Percentiles rank a stretch among this genome's conserved stretches.
Conservation (phyloP, 495 filamentous ascomycete genomes). For the Recurvomyces mirabilis region DNA sequence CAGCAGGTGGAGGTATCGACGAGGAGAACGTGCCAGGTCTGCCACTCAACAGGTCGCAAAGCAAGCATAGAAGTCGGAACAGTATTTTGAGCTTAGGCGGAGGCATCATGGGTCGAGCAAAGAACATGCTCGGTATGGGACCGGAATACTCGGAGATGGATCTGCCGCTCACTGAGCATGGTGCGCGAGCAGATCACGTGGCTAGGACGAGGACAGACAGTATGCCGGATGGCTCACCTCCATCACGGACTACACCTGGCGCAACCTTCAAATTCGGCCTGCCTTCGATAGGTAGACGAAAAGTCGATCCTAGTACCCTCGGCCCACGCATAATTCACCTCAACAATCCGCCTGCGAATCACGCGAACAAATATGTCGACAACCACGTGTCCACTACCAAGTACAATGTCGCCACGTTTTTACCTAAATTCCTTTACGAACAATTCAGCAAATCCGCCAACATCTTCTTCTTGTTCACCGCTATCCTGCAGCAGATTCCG, state of each 20-base stretch:
- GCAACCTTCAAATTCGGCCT: slow-evolving; percentile 76
- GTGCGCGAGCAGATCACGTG: slow-evolving; percentile 41
- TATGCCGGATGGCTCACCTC: slow-evolving; percentile 33
- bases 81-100: slow-evolving; percentile 80
- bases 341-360: slow-evolving; percentile 94
- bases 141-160: slow-evolving; percentile 97
- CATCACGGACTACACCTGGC: slow-evolving; percentile 13
- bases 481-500: slow-evolving; percentile 89
- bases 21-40: slow-evolving; percentile 38
- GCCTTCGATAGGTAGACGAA: slow-evolving; percentile 56
- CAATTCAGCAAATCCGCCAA: slow-evolving; percentile 99
- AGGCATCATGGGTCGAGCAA: slow-evolving; percentile 72
- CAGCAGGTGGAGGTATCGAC: slow-evolving; percentile 49
- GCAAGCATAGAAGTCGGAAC: slow-evolving; percentile 62
- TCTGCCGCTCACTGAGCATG: slow-evolving; percentile 76
- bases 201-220: slow-evolving; percentile 30
- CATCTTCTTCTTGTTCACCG: slow-evolving; percentile 98
- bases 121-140: slow-evolving; percentile 83
- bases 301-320: slow-evolving; percentile 76
- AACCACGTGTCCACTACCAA: slow-evolving; percentile 97
- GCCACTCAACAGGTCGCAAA: slow-evolving; percentile 34
- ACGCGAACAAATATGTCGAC: slow-evolving; percentile 75
- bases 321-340: slow-evolving; percentile 90
- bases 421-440: slow-evolving; percentile 96
- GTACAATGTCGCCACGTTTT: slow-evolving; percentile 90